These are phyloP conservation scores for Daldinia sp. DNA, from an alignment of 2,329 filamentous ascomycete genomes.

Conservation along the genomic window DNA sequence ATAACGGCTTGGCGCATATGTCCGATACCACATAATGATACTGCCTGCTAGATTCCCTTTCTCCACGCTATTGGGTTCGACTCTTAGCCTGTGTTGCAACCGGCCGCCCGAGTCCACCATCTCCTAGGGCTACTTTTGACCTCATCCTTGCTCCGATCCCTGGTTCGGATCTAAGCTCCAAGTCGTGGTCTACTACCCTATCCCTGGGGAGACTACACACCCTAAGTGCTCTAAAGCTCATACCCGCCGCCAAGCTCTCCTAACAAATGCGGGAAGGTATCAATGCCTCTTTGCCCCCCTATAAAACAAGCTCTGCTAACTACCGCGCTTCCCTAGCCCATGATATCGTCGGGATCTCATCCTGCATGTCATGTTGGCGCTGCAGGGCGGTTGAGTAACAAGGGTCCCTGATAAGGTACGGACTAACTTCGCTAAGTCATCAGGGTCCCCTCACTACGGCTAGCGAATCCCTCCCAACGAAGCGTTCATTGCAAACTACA, in stretches of 20 bases:
- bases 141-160: slow-evolving; percentile 27
- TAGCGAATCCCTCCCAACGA: slow-evolving; percentile 21
- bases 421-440: slow-evolving; percentile 17
- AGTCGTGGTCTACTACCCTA: slow-evolving; percentile 3
- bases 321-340: slow-evolving; percentile 33
- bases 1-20: slow-evolving; percentile 32
- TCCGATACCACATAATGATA: slow-evolving; percentile 40
- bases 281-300: slow-evolving; percentile 20
- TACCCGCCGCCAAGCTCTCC: slow-evolving; percentile 16
- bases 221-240: neutral
- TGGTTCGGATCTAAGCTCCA: slow-evolving; percentile 29
- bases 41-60: slow-evolving; percentile 31
- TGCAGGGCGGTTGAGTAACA: slow-evolving; percentile 20
- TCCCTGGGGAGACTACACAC: neutral
- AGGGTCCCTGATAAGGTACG: slow-evolving; percentile 33
- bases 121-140: slow-evolving; percentile 14
- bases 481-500: slow-evolving; percentile 27
- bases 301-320: slow-evolving; percentile 28
- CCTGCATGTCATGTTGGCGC: slow-evolving; percentile 15
- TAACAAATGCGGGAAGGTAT: slow-evolving; percentile 12
- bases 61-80: slow-evolving; percentile 33
- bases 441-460: slow-evolving; percentile 19
- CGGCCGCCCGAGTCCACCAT: slow-evolving; percentile 31
- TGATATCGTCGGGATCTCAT: slow-evolving; percentile 16
- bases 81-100: slow-evolving; percentile 35